A percentile compares a stretch with the other conserved stretches of the same genome.
phyloP scores from a whole-genome alignment of 1,139 yeast genomes.

The Meyerozyma elateridarum region DNA sequence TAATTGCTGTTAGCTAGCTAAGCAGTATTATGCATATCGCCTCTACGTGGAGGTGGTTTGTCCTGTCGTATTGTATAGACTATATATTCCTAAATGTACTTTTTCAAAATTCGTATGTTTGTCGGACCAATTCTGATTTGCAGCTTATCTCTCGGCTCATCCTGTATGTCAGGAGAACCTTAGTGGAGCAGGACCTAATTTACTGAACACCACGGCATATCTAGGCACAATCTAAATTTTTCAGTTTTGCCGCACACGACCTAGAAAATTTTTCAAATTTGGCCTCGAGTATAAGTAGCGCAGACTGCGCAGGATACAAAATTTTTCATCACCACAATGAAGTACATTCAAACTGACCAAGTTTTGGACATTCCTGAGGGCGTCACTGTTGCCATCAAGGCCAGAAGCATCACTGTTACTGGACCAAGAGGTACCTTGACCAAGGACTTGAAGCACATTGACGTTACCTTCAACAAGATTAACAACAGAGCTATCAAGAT shows the following conservation, averaged over 20 bases:
- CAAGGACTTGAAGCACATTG: constrained; percentile 92
- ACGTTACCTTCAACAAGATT: constrained; percentile 85
- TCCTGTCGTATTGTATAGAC: too few relatives aligned
- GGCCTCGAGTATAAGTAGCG: constrained; percentile 2
- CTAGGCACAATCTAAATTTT: background rate
- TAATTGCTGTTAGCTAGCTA: too few relatives aligned
- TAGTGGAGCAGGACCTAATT: too few relatives aligned
- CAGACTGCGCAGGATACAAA: background rate
- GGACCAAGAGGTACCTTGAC: constrained; percentile 98
- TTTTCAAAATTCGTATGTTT: too few relatives aligned
- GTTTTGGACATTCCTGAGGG: constrained; percentile 89
- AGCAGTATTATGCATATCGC: too few relatives aligned
- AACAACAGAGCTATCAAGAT: constrained; percentile 72
- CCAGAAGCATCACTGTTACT: constrained; percentile 85
- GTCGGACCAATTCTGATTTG: too few relatives aligned
- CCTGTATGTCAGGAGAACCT: too few relatives aligned
- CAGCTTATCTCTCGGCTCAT: too few relatives aligned
- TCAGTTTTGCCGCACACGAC: constrained; percentile 4
- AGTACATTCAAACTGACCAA: constrained; percentile 95
- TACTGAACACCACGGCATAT: constrained; percentile 2
- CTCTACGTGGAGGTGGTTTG: too few relatives aligned
- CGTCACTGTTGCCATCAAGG: constrained; percentile 85
- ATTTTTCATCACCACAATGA: constrained; percentile 47
- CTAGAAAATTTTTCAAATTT: constrained; percentile 1
- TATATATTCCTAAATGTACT: too few relatives aligned